Evolutionary conservation across 306 rosid genomes (phyloP).

Genomic region (Gleditsia sinensis): DNA sequence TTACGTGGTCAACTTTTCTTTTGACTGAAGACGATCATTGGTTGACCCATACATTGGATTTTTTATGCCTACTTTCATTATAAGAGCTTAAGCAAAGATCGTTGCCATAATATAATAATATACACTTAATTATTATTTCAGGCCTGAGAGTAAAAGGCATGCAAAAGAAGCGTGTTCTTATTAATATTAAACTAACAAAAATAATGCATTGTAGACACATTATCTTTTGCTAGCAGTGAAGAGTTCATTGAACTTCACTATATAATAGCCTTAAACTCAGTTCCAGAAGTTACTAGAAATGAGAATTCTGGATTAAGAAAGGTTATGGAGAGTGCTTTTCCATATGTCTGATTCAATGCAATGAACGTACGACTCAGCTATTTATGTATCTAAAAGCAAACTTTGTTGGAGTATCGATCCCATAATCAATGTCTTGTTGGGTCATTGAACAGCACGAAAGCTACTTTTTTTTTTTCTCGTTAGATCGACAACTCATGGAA

Average conservation of each 20-base stretch:
- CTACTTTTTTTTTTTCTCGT: constrained; percentile 25
- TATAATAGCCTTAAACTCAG: constrained; percentile 1
- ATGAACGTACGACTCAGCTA: constrained; percentile 39
- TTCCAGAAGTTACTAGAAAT: constrained; percentile 29
- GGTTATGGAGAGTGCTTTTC: constrained; percentile 22
- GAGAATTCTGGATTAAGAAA: constrained; percentile 9
- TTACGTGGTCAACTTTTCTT: constrained; percentile 34
- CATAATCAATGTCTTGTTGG: constrained; percentile 31
- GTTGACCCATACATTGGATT: constrained; percentile 20
- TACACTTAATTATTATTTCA: neutral
- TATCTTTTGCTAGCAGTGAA: constrained; percentile 14
- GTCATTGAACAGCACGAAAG: constrained; percentile 44
- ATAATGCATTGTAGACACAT: constrained; percentile 19
- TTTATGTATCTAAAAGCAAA: constrained; percentile 31
- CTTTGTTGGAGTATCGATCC: constrained; percentile 26
- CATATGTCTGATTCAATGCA: constrained; percentile 22
- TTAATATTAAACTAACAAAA: neutral
- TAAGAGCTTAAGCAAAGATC: constrained; percentile 22
- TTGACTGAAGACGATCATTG: constrained; percentile 36
- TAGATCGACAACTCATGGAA: constrained; percentile 31
- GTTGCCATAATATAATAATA: constrained; percentile 26
- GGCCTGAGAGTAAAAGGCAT: constrained; percentile 4
- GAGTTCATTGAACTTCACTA: constrained; percentile 30
- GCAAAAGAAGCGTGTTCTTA: constrained; percentile 13
- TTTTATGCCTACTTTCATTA: neutral